Percentiles rank a stretch among this genome's conserved stretches.
These are phyloP conservation scores for Oenanthe javanica DNA, from an alignment of 140 eudicot genomes.

Conservation along the genomic window DNA sequence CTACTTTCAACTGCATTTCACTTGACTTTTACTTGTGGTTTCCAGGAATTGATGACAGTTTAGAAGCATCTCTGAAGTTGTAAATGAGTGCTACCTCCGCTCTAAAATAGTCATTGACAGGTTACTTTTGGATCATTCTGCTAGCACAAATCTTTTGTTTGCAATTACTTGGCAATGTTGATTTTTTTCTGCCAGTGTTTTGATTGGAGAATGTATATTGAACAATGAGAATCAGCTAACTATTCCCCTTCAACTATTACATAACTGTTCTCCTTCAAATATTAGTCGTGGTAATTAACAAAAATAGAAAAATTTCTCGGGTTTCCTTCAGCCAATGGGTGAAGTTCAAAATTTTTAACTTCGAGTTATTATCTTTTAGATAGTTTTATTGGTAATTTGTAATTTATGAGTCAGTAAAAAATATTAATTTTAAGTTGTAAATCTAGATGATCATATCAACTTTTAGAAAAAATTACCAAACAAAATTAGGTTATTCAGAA, in stretches of 20 bases:
- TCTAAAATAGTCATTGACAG: constrained; percentile 2
- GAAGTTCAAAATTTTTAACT: no score
- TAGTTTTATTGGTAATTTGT: no score
- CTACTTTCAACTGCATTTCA: neutral
- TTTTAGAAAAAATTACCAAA: no score
- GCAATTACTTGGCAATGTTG: neutral
- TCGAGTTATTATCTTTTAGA: no score
- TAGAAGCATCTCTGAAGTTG: constrained; percentile 21
- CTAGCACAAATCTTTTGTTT: neutral
- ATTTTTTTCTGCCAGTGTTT: neutral
- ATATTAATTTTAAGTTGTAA: no score
- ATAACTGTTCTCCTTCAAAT: no score
- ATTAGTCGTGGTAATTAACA: no score
- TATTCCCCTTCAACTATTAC: neutral
- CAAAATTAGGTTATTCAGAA: no score
- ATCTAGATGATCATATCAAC: no score
- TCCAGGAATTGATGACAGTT: constrained; percentile 77
- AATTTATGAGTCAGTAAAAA: no score
- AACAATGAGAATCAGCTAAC: no score
- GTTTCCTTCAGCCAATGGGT: neutral
- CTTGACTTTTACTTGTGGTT: constrained; percentile 7
- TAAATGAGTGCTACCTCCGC: constrained; percentile 14
- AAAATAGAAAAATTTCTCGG: no score
- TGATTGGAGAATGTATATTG: neutral
- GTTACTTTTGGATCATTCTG: neutral